A percentile compares a stretch with the other conserved stretches of the same genome.
These are phyloP conservation scores for Saccharum hybrid DNA, from an alignment of 202 grass and related monocot species.

Conservation along the genomic window DNA sequence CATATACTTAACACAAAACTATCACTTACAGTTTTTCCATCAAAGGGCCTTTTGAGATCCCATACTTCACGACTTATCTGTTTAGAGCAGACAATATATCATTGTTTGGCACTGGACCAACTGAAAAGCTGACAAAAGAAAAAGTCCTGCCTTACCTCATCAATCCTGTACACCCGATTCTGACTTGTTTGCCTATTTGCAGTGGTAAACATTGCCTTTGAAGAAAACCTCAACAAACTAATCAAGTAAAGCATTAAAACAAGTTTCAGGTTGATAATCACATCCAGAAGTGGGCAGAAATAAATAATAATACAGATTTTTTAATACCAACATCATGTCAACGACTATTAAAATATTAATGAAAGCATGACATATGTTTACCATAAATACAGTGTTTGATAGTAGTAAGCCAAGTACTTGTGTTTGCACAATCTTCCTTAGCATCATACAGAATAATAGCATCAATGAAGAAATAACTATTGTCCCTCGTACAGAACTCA, in stretches of 20 bases:
- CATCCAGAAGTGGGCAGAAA: conserved; percentile 2
- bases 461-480: conserved; percentile 23
- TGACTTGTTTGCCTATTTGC: conserved; percentile 56
- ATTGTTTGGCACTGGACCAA: conserved; percentile 34
- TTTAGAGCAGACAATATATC: conserved; percentile 37
- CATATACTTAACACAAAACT: conserved; percentile 37
- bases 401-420: conserved; percentile 6
- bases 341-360: background rate
- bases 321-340: conserved; percentile 12
- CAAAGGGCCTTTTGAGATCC: conserved; percentile 68
- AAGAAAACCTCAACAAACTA: conserved; percentile 88
- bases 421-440: conserved; percentile 16
- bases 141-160: conserved; percentile 45
- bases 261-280: conserved; percentile 41
- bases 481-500: conserved; percentile 5
- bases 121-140: conserved; percentile 34
- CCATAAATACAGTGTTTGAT: conserved; percentile 8
- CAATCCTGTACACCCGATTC: conserved; percentile 60
- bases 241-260: conserved; percentile 33
- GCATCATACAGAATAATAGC: background rate
- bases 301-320: conserved; percentile 1
- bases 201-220: conserved; percentile 52
- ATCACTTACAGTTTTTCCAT: conserved; percentile 88
- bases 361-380: background rate
- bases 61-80: conserved; percentile 66